Conservation (phyloP, 1,139 yeast species). For the Protomyces arabidopsidicola region DNA sequence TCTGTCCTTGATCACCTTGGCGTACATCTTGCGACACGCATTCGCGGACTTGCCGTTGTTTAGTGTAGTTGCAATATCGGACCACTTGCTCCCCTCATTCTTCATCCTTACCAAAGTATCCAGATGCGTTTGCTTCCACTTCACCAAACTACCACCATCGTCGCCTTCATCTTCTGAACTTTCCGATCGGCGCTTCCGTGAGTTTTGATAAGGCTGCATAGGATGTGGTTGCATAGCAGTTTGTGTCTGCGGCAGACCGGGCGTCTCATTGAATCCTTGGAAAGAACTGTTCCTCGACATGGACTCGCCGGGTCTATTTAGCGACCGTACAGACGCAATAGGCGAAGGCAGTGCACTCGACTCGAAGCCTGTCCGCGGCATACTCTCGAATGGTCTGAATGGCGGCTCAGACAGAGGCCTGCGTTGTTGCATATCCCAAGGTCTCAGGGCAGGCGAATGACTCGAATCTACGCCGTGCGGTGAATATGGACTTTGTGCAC, state of each 20-base stretch:
- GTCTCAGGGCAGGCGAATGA: neutral
- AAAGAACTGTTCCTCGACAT: neutral
- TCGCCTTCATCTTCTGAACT: slow-evolving; percentile 1
- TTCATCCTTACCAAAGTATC: neutral
- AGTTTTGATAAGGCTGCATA: neutral
- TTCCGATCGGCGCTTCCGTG: neutral
- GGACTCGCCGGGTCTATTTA: neutral
- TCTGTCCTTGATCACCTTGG: neutral
- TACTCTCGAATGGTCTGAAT: neutral
- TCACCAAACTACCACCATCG: neutral
- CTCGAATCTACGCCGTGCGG: neutral
- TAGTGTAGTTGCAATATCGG: neutral
- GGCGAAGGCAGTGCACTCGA: neutral
- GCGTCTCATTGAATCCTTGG: neutral
- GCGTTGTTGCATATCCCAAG: neutral
- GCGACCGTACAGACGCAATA: neutral
- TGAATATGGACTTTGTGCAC: neutral
- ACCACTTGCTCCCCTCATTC: neutral
- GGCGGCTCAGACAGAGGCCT: neutral
- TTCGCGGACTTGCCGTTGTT: neutral
- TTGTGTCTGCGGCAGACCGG: neutral
- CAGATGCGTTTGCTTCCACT: neutral
- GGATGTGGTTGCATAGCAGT: neutral
- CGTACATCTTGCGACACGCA: slow-evolving; percentile 1
- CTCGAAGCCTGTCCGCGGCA: neutral